Evolutionary conservation across 108 stramenopile genomes (phyloP).

Genomic region (Pelagomonas calceolata): DNA sequence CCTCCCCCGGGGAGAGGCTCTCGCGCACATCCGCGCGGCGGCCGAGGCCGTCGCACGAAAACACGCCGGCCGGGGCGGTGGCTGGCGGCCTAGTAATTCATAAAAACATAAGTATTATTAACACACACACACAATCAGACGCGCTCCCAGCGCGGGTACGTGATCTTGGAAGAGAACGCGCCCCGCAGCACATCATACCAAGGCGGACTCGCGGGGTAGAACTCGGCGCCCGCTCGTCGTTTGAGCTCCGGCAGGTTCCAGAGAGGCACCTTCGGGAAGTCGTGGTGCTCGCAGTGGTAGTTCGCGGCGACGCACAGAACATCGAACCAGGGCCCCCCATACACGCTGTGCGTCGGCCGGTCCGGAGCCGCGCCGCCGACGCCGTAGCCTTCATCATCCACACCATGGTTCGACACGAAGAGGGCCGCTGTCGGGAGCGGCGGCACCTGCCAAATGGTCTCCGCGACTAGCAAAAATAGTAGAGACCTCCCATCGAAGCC

Average conservation of each 20-base stretch:
- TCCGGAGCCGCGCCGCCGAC: constrained; percentile 38
- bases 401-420: constrained; percentile 65
- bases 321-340: not conserved
- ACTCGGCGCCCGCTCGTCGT: no score
- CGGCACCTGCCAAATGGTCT: constrained; percentile 60
- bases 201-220: no score
- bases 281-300: constrained; percentile 72
- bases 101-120: no score
- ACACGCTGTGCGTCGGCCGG: constrained; percentile 39
- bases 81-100: no score
- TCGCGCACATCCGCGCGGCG: no score
- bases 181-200: no score
- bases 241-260: constrained; percentile 42
- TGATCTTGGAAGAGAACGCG: no score
- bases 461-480: constrained; percentile 50
- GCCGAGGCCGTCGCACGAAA: no score
- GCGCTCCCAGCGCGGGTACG: no score
- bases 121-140: no score
- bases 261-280: constrained; percentile 64
- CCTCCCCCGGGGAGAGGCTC: no score
- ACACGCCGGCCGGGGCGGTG: no score
- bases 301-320: constrained; percentile 55
- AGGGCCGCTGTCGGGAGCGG: constrained; percentile 68
- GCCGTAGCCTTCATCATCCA: constrained; percentile 10
- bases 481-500: constrained; percentile 41